These are phyloP conservation scores for Zasmidium cellare DNA, from an alignment of 2,329 filamentous ascomycete genomes.

Conservation along the genomic window DNA sequence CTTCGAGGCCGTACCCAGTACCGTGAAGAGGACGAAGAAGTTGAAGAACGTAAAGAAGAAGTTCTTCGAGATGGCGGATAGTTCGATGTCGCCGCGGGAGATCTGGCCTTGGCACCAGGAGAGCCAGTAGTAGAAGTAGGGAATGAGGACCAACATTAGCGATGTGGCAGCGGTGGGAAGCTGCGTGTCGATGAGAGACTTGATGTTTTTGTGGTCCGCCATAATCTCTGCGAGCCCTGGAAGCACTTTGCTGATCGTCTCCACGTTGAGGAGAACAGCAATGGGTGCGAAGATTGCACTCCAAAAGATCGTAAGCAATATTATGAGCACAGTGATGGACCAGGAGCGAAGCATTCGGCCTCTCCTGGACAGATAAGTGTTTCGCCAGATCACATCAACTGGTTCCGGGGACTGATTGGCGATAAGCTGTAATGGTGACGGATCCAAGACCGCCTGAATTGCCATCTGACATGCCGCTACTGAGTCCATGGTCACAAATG, in stretches of 20 bases:
- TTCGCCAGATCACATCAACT: conserved; percentile 90
- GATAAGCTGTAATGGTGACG: conserved; percentile 79
- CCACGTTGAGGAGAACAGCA: conserved; percentile 76
- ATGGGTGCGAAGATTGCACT: conserved; percentile 77
- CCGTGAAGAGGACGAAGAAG: conserved; percentile 91
- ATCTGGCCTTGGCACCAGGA: conserved; percentile 92
- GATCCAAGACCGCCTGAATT: conserved; percentile 90
- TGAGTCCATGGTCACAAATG: conserved; percentile 97
- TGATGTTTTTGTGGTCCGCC: conserved; percentile 65
- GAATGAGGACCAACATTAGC: conserved; percentile 83
- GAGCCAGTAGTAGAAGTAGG: conserved; percentile 91
- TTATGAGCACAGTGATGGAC: conserved; percentile 80
- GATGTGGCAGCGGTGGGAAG: conserved; percentile 84
- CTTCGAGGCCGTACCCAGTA: conserved; percentile 76
- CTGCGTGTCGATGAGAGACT: conserved; percentile 81
- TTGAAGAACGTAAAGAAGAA: conserved; percentile 99
- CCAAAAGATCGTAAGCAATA: conserved; percentile 83
- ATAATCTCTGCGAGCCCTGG: conserved; percentile 70
- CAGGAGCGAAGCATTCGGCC: conserved; percentile 76
- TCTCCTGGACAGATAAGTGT: conserved; percentile 79
- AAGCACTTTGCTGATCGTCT: conserved; percentile 72
- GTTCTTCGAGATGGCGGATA: conserved; percentile 96
- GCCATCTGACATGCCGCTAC: conserved; percentile 93
- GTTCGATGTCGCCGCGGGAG: conserved; percentile 88
- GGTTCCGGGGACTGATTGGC: conserved; percentile 86